Conservation (phyloP, 495 filamentous ascomycete species). For the Wilcoxina mikolae region DNA sequence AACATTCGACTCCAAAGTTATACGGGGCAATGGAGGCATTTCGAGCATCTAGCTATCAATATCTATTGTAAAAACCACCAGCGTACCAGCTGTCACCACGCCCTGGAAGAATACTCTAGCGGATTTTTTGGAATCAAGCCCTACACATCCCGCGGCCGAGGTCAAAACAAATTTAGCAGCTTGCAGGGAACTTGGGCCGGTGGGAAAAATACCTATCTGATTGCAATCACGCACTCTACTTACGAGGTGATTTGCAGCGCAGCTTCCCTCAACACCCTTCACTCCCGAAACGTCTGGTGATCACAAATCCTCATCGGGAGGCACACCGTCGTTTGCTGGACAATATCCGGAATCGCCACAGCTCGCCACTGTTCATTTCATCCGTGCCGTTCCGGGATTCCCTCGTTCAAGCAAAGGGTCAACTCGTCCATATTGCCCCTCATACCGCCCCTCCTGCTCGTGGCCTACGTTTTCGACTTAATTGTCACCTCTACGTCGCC, state of each 20-base stretch:
- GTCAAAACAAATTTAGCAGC: not conserved
- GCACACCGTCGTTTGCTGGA: not conserved
- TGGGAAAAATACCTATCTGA: not conserved
- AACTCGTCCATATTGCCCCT: not conserved
- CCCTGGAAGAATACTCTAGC: not conserved
- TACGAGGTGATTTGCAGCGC: not conserved
- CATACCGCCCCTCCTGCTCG: not conserved
- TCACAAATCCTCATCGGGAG: too few species aligned
- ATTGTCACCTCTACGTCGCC: not conserved
- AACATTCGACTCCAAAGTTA: too few species aligned
- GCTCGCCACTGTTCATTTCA: not conserved
- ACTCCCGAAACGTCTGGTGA: not conserved
- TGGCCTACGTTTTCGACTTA: too few species aligned
- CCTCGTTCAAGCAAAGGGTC: constrained; percentile 5
- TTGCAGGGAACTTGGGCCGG: not conserved
- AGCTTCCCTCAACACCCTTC: not conserved
- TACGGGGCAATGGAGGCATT: not conserved
- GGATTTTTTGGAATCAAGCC: not conserved
- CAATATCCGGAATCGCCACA: not conserved
- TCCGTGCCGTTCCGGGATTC: not conserved
- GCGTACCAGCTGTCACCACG: too few species aligned
- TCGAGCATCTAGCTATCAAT: not conserved
- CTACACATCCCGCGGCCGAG: not conserved
- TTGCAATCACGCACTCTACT: not conserved
- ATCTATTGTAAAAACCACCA: too few species aligned